These are phyloP conservation scores for Entomophthora muscae DNA, from an alignment of 371 early-diverging fungal species.

Conservation along the genomic window DNA sequence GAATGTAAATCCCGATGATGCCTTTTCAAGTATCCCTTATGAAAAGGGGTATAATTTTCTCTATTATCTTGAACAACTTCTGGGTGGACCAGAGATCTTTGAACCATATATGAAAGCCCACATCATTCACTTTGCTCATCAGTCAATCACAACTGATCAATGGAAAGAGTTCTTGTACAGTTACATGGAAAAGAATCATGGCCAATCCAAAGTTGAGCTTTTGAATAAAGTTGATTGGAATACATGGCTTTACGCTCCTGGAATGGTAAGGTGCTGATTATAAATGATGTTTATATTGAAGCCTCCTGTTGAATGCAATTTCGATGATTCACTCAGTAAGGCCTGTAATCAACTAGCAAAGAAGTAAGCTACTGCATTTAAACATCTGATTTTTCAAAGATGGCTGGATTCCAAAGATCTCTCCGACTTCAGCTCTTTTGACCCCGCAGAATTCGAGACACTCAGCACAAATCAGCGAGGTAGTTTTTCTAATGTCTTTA, in stretches of 20 bases:
- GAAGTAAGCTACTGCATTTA: neutral
- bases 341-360: conserved; percentile 52
- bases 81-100: conserved; percentile 70
- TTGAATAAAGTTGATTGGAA: conserved; percentile 72
- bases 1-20: conserved; percentile 87
- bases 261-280: conserved; percentile 34
- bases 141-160: conserved; percentile 70
- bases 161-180: conserved; percentile 67
- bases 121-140: conserved; percentile 64
- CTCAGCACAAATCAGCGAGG: conserved; percentile 60
- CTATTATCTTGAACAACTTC: conserved; percentile 70
- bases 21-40: conserved; percentile 83
- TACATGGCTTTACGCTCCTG: conserved; percentile 65
- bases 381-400: conserved; percentile 10
- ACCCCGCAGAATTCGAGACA: conserved; percentile 31
- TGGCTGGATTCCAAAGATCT: conserved; percentile 43
- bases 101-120: conserved; percentile 74
- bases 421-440: conserved; percentile 28
- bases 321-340: conserved; percentile 65
- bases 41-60: conserved; percentile 92
- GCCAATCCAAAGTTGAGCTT: conserved; percentile 39
- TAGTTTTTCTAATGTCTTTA: conserved; percentile 13
- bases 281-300: conserved; percentile 8
- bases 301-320: conserved; percentile 75
- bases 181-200: conserved; percentile 41